phyloP scores from a whole-genome alignment of 495 filamentous ascomycete genomes.

The Podospora pseudocomata region DNA sequence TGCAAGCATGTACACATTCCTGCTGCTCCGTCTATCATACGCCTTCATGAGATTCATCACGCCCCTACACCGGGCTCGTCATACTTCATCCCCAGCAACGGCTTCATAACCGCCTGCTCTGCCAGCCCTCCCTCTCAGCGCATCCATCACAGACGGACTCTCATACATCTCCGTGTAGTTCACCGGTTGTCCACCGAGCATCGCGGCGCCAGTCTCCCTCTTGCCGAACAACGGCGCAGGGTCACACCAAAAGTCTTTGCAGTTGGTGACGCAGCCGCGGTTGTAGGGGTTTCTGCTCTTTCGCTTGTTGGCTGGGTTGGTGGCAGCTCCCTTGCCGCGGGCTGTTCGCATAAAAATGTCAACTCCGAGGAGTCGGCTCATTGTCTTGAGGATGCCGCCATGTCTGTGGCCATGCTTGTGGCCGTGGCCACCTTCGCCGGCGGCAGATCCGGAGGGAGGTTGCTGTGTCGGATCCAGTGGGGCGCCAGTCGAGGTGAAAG shows the following conservation, averaged over 20 bases:
- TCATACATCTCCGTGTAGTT: constrained; percentile 92
- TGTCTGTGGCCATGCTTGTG: constrained; percentile 47
- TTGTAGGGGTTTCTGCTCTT: constrained; percentile 78
- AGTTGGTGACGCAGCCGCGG: constrained; percentile 75
- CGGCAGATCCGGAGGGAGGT: constrained; percentile 37
- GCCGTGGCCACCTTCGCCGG: constrained; percentile 37
- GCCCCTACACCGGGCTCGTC: neutral
- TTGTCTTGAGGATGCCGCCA: constrained; percentile 67
- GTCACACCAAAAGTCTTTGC: constrained; percentile 95
- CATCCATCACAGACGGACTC: constrained; percentile 61
- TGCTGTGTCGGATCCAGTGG: constrained; percentile 54
- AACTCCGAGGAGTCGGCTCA: constrained; percentile 79
- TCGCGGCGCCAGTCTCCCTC: constrained; percentile 65
- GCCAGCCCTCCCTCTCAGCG: constrained; percentile 28
- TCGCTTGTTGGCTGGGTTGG: constrained; percentile 42
- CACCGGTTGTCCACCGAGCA: constrained; percentile 72
- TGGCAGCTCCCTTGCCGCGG: constrained; percentile 54
- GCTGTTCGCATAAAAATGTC: constrained; percentile 87
- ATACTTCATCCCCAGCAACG: constrained; percentile 29
- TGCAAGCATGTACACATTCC: neutral
- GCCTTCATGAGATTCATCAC: neutral
- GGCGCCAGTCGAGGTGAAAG: constrained; percentile 73
- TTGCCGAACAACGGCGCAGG: constrained; percentile 74
- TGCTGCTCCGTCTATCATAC: neutral
- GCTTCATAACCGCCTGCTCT: constrained; percentile 44